phyloP scores from a whole-genome alignment of 1,284 basidiomycete genomes.

The Golubevia pallescens region DNA sequence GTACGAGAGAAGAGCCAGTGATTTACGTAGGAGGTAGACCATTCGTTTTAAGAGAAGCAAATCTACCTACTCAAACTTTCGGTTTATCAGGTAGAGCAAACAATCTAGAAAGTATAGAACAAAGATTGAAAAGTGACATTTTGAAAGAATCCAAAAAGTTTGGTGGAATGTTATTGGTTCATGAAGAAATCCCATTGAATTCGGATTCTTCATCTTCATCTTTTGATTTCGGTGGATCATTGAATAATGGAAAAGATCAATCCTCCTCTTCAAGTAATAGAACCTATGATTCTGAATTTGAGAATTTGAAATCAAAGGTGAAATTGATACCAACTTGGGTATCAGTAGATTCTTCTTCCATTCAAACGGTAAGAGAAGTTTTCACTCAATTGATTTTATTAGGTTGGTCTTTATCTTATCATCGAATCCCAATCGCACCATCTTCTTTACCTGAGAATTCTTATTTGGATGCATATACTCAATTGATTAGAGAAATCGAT shows the following conservation, averaged over 20 bases:
- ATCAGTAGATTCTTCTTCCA: conserved; percentile 44
- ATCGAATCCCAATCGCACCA: conserved; percentile 54
- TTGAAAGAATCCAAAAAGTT: conserved; percentile 85
- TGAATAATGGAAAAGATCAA: conserved; percentile 57
- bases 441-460: background rate
- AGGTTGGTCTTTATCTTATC: conserved; percentile 34
- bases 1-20: conserved; percentile 50
- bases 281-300: too few relatives aligned
- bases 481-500: conserved; percentile 57
- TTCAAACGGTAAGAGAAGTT: conserved; percentile 57
- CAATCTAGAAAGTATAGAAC: conserved; percentile 94
- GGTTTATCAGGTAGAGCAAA: conserved; percentile 87
- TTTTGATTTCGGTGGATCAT: conserved; percentile 36
- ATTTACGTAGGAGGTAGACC: conserved; percentile 91
- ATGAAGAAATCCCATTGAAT: conserved; percentile 75
- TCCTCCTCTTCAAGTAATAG: too few relatives aligned
- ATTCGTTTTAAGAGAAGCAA: conserved; percentile 91
- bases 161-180: conserved; percentile 89
- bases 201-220: conserved; percentile 53
- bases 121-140: conserved; percentile 83
- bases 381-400: conserved; percentile 11
- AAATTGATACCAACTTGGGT: conserved; percentile 57
- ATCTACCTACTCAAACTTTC: conserved; percentile 81
- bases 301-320: background rate
- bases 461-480: conserved; percentile 53